phyloP scores from a whole-genome alignment of 768 basidiomycete genomes.

The Pulveroboletus sp. region DNA sequence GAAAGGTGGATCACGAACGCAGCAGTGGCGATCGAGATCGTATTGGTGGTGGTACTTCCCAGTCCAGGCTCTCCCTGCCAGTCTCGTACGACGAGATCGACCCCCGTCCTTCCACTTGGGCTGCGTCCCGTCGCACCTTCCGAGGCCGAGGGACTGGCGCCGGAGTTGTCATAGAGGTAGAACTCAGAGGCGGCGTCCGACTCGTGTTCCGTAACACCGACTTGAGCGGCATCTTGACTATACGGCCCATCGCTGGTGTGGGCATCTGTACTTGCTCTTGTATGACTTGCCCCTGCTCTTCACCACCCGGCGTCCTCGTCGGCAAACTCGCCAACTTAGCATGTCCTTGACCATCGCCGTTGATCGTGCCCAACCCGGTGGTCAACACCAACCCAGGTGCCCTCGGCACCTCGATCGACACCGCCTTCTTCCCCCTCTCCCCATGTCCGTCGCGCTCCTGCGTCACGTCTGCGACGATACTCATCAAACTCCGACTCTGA shows the following conservation, averaged over 20 bases:
- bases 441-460: constrained; percentile 33
- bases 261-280: constrained; percentile 9
- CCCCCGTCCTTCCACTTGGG: not conserved
- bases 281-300: not conserved
- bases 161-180: not conserved
- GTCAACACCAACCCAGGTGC: constrained; percentile 14
- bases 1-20: no score
- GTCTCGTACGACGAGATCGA: constrained; percentile 64
- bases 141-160: not conserved
- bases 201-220: constrained; percentile 59
- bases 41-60: no score
- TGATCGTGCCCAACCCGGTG: not conserved
- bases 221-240: constrained; percentile 50
- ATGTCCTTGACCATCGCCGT: not conserved
- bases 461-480: constrained; percentile 62
- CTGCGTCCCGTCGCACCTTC: not conserved
- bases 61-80: constrained; percentile 52
- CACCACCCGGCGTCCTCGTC: not conserved
- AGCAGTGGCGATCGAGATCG: no score
- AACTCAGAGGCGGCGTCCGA: constrained; percentile 45
- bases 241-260: no score
- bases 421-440: constrained; percentile 3
- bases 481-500: constrained; percentile 49
- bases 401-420: constrained; percentile 25
- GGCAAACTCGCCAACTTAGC: not conserved